Base-by-base conservation (phyloP, 139 green algal genomes). In the Tetratostichococcus sp. region DNA sequence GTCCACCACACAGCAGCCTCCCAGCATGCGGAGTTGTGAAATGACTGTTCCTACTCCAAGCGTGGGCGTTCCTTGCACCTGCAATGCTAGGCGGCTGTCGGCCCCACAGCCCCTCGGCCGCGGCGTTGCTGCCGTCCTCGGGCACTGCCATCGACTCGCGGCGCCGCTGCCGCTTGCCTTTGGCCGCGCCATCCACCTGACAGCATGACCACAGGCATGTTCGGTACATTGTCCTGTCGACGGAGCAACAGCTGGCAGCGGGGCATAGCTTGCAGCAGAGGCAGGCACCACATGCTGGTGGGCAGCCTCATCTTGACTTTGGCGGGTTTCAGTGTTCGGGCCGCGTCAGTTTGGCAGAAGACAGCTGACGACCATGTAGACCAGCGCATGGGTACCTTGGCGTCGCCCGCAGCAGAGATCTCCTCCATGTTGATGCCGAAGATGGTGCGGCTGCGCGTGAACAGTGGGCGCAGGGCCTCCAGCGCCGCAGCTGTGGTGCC, bases 381-480 rank as follows among this genome's bases (percentile, higher is more conserved):
- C 22, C 23, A 11, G 22, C 14, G 58, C 23, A 66, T 25, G 6
- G 58, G 23, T 34, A 23, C 28, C 62, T 68, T 68, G 26, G n/a
- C 62, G 22, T 68, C 28, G 6, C 26, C 8, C 4, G 62, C 8
- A 14, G 62, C 62, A 22, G n/a, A 68, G 4, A 34, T 68, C 6
- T 68, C 31, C 31, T 43, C 33, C 43, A 75, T 75, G 70, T 30
- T 67, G 43, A 75, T 75, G 43, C 43, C 65, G 43, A 75, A 75
- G 35, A 28, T 26, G 28, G 39, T 5, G 17, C 30, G 50, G 28
- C 28, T 58, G 42, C n/a, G 23, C 16, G 70, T 43, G 70, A 75
- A 75, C 69, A 74, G 39, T 8, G 16, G 35, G 0, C 35, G 69
- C 35, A 74, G 35, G 35, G 35, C 21, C 69, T 74, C 39, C 19